Percentiles rank a stretch among this genome's conserved stretches.
Conservation (phyloP, 108 stramenopile genomes). For the Discostella stelligeroides region DNA sequence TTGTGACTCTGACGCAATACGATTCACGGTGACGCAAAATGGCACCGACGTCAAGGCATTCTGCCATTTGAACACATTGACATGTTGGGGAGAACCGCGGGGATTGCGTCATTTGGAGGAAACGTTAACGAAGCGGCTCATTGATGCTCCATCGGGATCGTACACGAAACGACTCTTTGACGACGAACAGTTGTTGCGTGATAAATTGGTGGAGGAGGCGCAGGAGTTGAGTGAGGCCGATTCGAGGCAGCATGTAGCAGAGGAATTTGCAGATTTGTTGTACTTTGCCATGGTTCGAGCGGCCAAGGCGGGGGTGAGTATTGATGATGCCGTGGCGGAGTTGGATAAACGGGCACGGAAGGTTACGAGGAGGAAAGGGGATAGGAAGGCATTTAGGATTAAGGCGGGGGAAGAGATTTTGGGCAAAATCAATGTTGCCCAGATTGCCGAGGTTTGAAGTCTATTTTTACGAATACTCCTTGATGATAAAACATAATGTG, state of each 20-base stretch:
- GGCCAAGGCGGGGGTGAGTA: constrained; percentile 88
- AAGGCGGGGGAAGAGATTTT: constrained; percentile 85
- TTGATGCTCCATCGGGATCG: constrained; percentile 88
- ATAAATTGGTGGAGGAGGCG: constrained; percentile 98
- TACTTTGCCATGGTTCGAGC: constrained; percentile 97
- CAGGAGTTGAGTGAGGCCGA: constrained; percentile 95
- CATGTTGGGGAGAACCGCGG: constrained; percentile 89
- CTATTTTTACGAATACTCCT: too few species aligned
- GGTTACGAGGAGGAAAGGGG: constrained; percentile 93
- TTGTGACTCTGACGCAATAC: constrained; percentile 95
- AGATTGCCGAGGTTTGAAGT: not conserved
- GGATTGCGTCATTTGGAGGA: constrained; percentile 88
- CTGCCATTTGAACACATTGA: constrained; percentile 90
- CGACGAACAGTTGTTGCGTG: constrained; percentile 81
- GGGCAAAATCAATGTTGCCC: too few species aligned
- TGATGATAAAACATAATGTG: too few species aligned
- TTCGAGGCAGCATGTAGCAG: constrained; percentile 84
- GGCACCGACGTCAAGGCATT: constrained; percentile 79
- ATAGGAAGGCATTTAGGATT: constrained; percentile 93
- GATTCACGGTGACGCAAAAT: constrained; percentile 90
- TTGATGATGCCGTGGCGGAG: constrained; percentile 89
- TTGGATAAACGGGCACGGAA: constrained; percentile 89
- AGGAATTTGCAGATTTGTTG: constrained; percentile 94
- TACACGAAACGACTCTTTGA: constrained; percentile 97
- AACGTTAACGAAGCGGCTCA: constrained; percentile 73